Percentiles rank a stretch among this genome's conserved stretches.
phyloP scores from a whole-genome alignment of 106 monocot species.

The Apostasia shenzhenica region DNA sequence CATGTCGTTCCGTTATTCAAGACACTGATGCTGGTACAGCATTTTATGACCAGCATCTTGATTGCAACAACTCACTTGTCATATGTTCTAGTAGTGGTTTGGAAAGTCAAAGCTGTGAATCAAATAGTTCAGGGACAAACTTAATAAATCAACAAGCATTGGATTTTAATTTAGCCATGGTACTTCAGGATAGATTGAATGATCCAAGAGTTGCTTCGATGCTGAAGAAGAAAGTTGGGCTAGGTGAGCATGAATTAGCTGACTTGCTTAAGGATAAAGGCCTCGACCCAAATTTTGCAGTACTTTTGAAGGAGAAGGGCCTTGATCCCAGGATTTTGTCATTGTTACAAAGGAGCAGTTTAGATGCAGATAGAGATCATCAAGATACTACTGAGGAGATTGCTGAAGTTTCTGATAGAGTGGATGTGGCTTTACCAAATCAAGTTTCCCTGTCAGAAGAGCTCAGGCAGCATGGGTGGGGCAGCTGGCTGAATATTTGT shows the following conservation, averaged over 20 bases:
- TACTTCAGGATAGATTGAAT: constrained; percentile 76
- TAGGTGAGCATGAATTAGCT: constrained; percentile 63
- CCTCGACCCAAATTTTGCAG: constrained; percentile 93
- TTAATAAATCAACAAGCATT: constrained; percentile 41
- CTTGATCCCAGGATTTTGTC: constrained; percentile 90
- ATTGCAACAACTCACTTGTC: constrained; percentile 35
- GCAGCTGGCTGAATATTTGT: constrained; percentile 66
- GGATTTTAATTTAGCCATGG: constrained; percentile 63
- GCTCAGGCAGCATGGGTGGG: constrained; percentile 67
- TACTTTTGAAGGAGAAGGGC: constrained; percentile 88
- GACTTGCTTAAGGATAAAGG: constrained; percentile 92
- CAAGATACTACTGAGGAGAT: constrained; percentile 54
- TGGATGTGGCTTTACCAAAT: constrained; percentile 57
- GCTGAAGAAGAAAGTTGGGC: constrained; percentile 69
- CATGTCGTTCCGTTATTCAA: constrained; percentile 71
- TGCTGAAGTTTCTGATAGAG: constrained; percentile 69
- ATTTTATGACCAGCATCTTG: constrained; percentile 37
- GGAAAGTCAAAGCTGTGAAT: constrained; percentile 73
- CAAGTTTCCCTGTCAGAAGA: constrained; percentile 91
- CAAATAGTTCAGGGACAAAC: constrained; percentile 53
- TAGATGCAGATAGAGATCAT: constrained; percentile 98
- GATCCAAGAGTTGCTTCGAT: constrained; percentile 87
- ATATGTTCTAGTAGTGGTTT: constrained; percentile 66
- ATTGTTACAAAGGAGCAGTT: constrained; percentile 86
- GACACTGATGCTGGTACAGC: constrained; percentile 47